Evolutionary conservation across 2,329 filamentous ascomycete genomes (phyloP).

Genomic region (Emericellopsis atlantica): DNA sequence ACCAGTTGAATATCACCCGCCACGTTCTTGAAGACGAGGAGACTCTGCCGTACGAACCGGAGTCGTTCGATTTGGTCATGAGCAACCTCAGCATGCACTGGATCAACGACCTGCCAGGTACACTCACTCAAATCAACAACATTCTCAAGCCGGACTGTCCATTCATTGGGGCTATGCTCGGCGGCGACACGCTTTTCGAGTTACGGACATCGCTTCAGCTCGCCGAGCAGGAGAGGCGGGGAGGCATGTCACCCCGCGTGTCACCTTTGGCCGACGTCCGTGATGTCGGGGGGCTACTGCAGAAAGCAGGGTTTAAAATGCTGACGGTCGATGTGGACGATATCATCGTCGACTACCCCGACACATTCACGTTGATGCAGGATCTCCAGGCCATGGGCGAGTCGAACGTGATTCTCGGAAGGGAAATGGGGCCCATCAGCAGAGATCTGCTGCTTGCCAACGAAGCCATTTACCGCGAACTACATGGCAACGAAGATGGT

Average conservation of each 20-base stretch:
- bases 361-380: constrained; percentile 80
- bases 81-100: constrained; percentile 88
- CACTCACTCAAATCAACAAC: constrained; percentile 74
- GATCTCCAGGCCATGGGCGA: constrained; percentile 97
- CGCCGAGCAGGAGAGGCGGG: constrained; percentile 77
- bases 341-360: constrained; percentile 88
- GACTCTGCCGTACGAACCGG: constrained; percentile 59
- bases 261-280: constrained; percentile 86
- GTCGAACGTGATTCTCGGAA: constrained; percentile 74
- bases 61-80: constrained; percentile 79
- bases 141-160: constrained; percentile 82
- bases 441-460: constrained; percentile 78
- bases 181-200: constrained; percentile 88
- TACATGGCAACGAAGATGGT: constrained; percentile 74
- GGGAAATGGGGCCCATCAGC: constrained; percentile 66
- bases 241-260: constrained; percentile 84
- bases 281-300: constrained; percentile 79
- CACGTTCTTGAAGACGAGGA: constrained; percentile 66
- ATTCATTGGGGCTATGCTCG: constrained; percentile 93
- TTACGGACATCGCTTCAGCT: constrained; percentile 86
- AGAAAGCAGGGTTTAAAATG: constrained; percentile 85
- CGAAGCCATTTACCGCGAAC: constrained; percentile 75
- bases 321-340: constrained; percentile 96
- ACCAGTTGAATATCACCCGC: constrained; percentile 57
- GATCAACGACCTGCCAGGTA: constrained; percentile 89